phyloP scores from a whole-genome alignment of 176 grass and related monocot genomes.

The Ensete ventricosum region DNA sequence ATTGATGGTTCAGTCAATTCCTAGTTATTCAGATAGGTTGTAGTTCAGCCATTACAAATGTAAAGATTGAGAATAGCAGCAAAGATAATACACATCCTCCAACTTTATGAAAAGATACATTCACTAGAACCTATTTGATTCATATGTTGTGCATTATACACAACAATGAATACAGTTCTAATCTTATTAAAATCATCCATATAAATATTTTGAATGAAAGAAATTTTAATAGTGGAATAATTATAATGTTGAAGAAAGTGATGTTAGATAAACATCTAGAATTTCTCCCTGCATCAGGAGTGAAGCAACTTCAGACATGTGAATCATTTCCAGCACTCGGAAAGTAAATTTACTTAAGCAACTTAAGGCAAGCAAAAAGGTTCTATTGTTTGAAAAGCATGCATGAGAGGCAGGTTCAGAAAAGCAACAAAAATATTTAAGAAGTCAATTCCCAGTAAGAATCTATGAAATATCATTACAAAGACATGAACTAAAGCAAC shows the following conservation, averaged over 20 bases:
- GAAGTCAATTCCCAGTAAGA: background rate
- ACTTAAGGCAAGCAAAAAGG: background rate
- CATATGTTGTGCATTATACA: too few species aligned
- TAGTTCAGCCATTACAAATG: conserved; percentile 5
- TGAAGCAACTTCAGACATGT: background rate
- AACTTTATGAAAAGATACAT: background rate
- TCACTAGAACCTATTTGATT: background rate
- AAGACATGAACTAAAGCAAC: too few species aligned
- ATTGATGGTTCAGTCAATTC: conserved; percentile 78
- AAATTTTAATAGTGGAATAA: too few species aligned
- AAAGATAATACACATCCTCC: background rate
- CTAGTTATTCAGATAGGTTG: conserved; percentile 36
- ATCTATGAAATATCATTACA: background rate
- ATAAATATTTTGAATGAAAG: too few species aligned
- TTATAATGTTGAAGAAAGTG: too few species aligned
- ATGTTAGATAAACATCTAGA: too few species aligned
- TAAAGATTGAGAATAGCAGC: background rate
- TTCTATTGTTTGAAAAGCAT: background rate
- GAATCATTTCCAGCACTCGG: background rate
- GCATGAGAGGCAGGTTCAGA: background rate
- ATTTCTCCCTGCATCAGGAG: background rate
- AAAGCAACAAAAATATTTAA: background rate
- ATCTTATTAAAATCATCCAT: too few species aligned
- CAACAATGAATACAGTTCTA: too few species aligned
- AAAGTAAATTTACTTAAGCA: background rate